Percentiles rank a stretch among this genome's conserved stretches.
Conservation (phyloP, 2,329 filamentous ascomycete species). For the Cladosporium sp. region DNA sequence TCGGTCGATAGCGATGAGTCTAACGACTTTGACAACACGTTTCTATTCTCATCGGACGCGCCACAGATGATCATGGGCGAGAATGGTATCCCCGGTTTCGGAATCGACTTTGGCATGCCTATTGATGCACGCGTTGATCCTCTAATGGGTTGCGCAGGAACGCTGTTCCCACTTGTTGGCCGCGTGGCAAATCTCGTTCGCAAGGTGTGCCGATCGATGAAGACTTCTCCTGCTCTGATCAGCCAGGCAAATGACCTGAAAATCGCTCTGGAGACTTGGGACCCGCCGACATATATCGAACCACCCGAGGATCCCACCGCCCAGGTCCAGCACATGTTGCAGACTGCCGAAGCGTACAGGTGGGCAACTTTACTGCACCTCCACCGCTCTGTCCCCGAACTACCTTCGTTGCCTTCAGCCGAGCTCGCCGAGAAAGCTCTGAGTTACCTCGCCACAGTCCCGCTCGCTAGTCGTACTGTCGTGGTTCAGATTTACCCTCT, state of each 20-base stretch:
- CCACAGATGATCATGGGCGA: slow-evolving; percentile 34
- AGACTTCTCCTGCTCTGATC: slow-evolving; percentile 62
- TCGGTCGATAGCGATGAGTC: slow-evolving; percentile 60
- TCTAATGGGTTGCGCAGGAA: slow-evolving; percentile 68
- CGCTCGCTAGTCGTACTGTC: slow-evolving; percentile 60
- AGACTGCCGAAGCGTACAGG: slow-evolving; percentile 67
- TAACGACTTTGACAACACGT: slow-evolving; percentile 54
- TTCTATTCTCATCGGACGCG: slow-evolving; percentile 40
- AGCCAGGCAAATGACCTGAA: slow-evolving; percentile 64
- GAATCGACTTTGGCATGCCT: slow-evolving; percentile 39
- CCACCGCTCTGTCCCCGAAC: slow-evolving; percentile 68
- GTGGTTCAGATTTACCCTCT: slow-evolving; percentile 72
- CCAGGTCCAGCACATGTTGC: slow-evolving; percentile 63
- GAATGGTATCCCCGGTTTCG: slow-evolving; percentile 32
- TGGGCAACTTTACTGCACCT: slow-evolving; percentile 67
- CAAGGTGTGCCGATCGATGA: slow-evolving; percentile 55
- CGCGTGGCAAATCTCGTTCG: slow-evolving; percentile 66
- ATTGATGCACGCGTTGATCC: slow-evolving; percentile 63
- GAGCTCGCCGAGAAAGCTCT: slow-evolving; percentile 64
- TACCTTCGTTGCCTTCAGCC: slow-evolving; percentile 59
- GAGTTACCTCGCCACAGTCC: slow-evolving; percentile 63
- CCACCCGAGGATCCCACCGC: slow-evolving; percentile 64
- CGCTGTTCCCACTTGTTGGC: slow-evolving; percentile 68
- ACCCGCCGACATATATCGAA: slow-evolving; percentile 58
- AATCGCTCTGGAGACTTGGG: slow-evolving; percentile 61